Conservation (phyloP, 495 filamentous ascomycete genomes). For the Podospora sp. region DNA sequence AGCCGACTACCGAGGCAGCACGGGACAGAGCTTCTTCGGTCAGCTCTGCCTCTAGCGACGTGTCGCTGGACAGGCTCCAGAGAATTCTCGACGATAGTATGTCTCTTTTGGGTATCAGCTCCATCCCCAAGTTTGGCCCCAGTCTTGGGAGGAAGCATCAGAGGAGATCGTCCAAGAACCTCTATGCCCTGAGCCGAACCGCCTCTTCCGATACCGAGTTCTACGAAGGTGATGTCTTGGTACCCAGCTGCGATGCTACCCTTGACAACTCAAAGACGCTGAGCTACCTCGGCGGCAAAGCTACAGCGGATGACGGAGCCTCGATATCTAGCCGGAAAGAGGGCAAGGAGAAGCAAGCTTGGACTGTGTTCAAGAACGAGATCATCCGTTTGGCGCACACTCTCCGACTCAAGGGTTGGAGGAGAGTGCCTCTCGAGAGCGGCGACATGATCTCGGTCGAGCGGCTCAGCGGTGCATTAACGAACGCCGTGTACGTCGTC, state of each 20-base stretch:
- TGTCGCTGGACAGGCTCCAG: slow-evolving; percentile 70
- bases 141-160: slow-evolving; percentile 38
- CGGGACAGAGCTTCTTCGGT: slow-evolving; percentile 45
- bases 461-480: slow-evolving; percentile 89
- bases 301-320: slow-evolving; percentile 50
- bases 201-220: slow-evolving; percentile 81
- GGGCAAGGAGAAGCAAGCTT: slow-evolving; percentile 70
- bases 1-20: slow-evolving; percentile 11
- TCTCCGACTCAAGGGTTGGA: slow-evolving; percentile 85
- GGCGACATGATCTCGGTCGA: slow-evolving; percentile 74
- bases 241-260: slow-evolving; percentile 75
- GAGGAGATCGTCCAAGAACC: slow-evolving; percentile 39
- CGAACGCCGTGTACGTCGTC: slow-evolving; percentile 95
- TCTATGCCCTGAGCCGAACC: slow-evolving; percentile 33
- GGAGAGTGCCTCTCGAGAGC: slow-evolving; percentile 67
- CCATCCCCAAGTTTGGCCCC: slow-evolving; percentile 38
- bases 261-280: slow-evolving; percentile 90
- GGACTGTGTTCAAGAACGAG: slow-evolving; percentile 83
- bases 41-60: slow-evolving; percentile 58
- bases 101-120: slow-evolving; percentile 47
- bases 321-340: slow-evolving; percentile 45
- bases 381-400: slow-evolving; percentile 90
- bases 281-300: slow-evolving; percentile 66
- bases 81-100: slow-evolving; percentile 66
- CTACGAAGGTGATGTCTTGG: slow-evolving; percentile 67